Base-by-base conservation (phyloP, 371 early-diverging fungal genomes). In the Rhizopus sp. region DNA sequence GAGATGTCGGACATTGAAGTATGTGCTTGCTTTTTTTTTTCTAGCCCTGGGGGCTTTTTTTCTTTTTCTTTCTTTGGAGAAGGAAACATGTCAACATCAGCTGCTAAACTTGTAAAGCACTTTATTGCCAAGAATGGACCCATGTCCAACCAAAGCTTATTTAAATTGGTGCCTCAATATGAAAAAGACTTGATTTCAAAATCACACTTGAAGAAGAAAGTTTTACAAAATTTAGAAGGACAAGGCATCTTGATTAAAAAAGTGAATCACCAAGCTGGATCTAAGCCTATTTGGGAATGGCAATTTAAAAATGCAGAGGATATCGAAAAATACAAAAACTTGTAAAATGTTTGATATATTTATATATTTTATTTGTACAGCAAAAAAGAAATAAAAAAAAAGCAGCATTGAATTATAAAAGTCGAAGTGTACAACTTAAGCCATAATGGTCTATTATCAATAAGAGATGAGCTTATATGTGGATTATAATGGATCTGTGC, bases 361-460 rank as follows among this genome's bases (percentile, higher is more conserved):
- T 37, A 37, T n/a, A 31, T 50, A 9, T 13, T 13, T 37, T 10
- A 50, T 34, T 17, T 48, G 49, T 48, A 61, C 50, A 55, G 15
- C 49, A 56, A 59, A 31, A 56, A 48, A 15, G 33, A 47, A 15
- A 49, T 7, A 48, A 29, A 41, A 7, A 15, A 16, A 9, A 6
- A 16, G 13, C 7, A 17, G n/a, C 7, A 37, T 31, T 54, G 53
- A 23, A 39, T 33, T 2, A 64, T 13, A 23, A 23, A 23, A 23
- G 23, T 37, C 49, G 52, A 6, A 69, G 51, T n/a, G 50, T 56
- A 42, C 64, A 70, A 16, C 70, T 70, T n/a, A 72, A 31, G 6
- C 79, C 79, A 59, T 79, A 75, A 53, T 79, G 79, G 66, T 79
- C 79, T 79, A 62, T 34, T 29, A 17, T 17, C 33, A 17, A 16